Evolutionary conservation across 2,329 filamentous ascomycete genomes (phyloP), one percentile per base, ranked within the genome.

Genomic region (Sporothrix curviconia): DNA sequence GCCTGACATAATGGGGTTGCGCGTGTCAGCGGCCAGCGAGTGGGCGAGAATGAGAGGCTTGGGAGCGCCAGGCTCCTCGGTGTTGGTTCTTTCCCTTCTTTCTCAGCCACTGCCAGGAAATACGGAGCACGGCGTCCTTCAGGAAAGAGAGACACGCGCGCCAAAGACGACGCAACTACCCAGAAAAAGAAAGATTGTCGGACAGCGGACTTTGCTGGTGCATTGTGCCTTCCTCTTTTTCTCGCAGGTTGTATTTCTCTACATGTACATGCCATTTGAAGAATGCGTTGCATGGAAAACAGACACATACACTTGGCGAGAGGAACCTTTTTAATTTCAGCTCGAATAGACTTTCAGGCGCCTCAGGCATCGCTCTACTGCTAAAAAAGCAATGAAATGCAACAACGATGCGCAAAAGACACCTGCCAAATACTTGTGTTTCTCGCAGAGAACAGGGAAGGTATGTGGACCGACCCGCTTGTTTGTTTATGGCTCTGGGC

Each of bases 401-500:
- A 40, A 40, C 43, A 32, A 24, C 43, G 19, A 36, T n/a, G n/a
- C n/a, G n/a, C n/a, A n/a, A n/a, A n/a, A n/a, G n/a, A 50, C 30
- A 28, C 44, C 44, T 49, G 44, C 44, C 44, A 34, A n/a, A n/a
- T n/a, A n/a, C n/a, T n/a, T n/a, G 8, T 49, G 44, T 32, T 49
- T 49, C 44, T 49, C 44, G 17, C 44, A 22, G 42, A 30, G 44
- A 17, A 17, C 19, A 25, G n/a, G 32, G 19, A 37, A 50, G 32
- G 19, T 3, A n/a, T 14, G 32, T 24, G n/a, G n/a, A n/a, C 32
- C 32, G 32, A 50, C 47, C 24, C 19, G 17, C 32, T n/a, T 15
- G 47, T 50, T 50, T 50, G 47, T 50, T 50, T 50, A 50, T 50
- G 32, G 36, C 32, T 50, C 37, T n/a, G n/a, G n/a, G n/a, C n/a